Percentiles rank a stretch among this genome's conserved stretches.
Evolutionary conservation across 2,329 filamentous ascomycete species (phyloP).

Genomic region (Botryotinia globosa): DNA sequence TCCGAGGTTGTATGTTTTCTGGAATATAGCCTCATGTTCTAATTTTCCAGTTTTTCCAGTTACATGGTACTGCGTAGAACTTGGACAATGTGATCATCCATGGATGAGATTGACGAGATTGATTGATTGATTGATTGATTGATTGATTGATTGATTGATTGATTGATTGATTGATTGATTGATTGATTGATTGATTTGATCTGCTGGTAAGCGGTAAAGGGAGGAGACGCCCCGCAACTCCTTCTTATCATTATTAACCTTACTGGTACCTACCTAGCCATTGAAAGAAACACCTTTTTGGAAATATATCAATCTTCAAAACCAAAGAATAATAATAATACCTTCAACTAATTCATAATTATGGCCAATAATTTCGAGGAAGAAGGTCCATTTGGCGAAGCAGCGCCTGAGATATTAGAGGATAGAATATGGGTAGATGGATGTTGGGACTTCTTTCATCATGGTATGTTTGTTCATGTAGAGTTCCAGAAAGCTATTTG

Average conservation of each 20-base stretch:
- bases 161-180: too few species aligned
- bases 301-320: background rate
- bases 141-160: background rate
- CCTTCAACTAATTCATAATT: conserved; percentile 11
- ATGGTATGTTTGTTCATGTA: conserved; percentile 55
- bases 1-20: background rate
- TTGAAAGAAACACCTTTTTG: background rate
- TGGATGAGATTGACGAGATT: background rate
- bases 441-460: conserved; percentile 99
- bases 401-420: conserved; percentile 43
- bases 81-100: background rate
- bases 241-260: background rate
- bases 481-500: background rate
- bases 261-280: too few species aligned
- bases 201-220: conserved; percentile 10
- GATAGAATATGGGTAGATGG: conserved; percentile 96
- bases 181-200: background rate
- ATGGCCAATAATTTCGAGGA: conserved; percentile 26
- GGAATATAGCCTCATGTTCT: background rate
- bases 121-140: background rate
- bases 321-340: background rate
- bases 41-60: background rate
- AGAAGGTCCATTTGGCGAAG: conserved; percentile 33
- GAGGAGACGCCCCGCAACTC: conserved; percentile 2
- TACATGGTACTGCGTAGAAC: background rate